Base-by-base conservation (phyloP, 768 basidiomycete genomes). In the Amanita pseudoporphyria region DNA sequence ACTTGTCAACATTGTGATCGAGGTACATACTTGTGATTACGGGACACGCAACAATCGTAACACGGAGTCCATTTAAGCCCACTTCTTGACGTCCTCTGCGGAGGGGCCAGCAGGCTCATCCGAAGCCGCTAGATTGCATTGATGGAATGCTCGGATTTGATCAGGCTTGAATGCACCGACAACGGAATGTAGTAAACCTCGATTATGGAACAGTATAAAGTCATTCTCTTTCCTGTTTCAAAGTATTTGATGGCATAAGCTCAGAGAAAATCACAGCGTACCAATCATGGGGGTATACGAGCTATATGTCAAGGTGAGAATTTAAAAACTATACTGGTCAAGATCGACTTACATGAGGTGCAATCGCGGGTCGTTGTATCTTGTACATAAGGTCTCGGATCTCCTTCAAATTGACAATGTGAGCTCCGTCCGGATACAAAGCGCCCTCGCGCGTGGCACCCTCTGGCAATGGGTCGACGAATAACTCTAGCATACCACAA, bases 281-380 rank as follows among this genome's bases (percentile, higher is more conserved):
- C 90, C 92, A 94, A 58, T 93, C 87, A 58, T 93, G 90, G 0
- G 89, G 83, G 64, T 94, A 95, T 28, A 95, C 81, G 22, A 88
- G 71, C 78, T 86, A 55, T 19, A 45, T 36, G 36, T 4, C 7
- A 7, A 30, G 45, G 35, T 33, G 21, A 18, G n/a, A 14, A 31
- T 28, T 3, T 16, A 35, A 12, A 18, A 46, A 6, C 26, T 6
- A 41, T 14, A 28, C 44, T 30, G 19, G 12, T 22, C 5, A n/a
- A 45, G 19, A 28, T 32, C 35, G 39, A 64, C 76, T 58, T 53
- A 84, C 84, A 49, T 66, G 62, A 13, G 92, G 92, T 1, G 88
- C 81, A 53, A 96, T 95, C 14, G 81, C 91, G 3, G 93, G 59
- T 13, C 59, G 51, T 39, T 58, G 59, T 52, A 60, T 58, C 38